Conservation (phyloP, 106 monocot species). For the Platanthera zijinensis region DNA sequence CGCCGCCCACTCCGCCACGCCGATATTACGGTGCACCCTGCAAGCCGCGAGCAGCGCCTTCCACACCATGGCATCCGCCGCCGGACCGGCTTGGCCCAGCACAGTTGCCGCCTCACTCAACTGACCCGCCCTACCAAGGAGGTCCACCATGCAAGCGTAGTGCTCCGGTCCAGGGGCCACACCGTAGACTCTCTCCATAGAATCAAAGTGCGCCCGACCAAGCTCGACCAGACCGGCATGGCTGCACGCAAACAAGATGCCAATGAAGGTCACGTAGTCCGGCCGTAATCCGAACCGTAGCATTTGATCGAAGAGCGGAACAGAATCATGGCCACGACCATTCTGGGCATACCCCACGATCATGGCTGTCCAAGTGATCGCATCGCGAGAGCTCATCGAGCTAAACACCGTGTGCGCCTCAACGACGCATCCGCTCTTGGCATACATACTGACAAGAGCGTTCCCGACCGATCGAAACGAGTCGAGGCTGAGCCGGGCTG, state of each 20-base stretch:
- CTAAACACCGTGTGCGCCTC: constrained; percentile 39
- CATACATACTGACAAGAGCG: constrained; percentile 50
- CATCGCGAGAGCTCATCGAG: constrained; percentile 16
- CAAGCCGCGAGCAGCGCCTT: constrained; percentile 49
- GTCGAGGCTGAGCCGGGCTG: constrained; percentile 13
- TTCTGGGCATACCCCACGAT: constrained; percentile 54
- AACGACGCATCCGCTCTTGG: constrained; percentile 39
- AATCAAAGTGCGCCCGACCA: constrained; percentile 29
- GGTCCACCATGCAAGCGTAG: constrained; percentile 50
- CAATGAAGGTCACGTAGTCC: constrained; percentile 59
- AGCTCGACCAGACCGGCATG: constrained; percentile 44
- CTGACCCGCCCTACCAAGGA: constrained; percentile 41
- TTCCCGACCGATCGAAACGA: constrained; percentile 45
- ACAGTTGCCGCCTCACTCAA: constrained; percentile 26
- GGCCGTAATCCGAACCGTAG: constrained; percentile 17
- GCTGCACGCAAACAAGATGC: constrained; percentile 57
- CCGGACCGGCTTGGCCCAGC: constrained; percentile 8
- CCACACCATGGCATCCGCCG: constrained; percentile 40
- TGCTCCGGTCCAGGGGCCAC: constrained; percentile 55
- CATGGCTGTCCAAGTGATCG: constrained; percentile 47
- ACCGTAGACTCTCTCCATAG: constrained; percentile 34
- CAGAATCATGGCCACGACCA: constrained; percentile 38
- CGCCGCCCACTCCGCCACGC: constrained; percentile 39
- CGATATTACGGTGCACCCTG: constrained; percentile 28
- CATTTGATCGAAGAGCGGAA: constrained; percentile 35